Base-by-base conservation (phyloP, 164 flowering plant genomes). In the Brasenia schreberi region DNA sequence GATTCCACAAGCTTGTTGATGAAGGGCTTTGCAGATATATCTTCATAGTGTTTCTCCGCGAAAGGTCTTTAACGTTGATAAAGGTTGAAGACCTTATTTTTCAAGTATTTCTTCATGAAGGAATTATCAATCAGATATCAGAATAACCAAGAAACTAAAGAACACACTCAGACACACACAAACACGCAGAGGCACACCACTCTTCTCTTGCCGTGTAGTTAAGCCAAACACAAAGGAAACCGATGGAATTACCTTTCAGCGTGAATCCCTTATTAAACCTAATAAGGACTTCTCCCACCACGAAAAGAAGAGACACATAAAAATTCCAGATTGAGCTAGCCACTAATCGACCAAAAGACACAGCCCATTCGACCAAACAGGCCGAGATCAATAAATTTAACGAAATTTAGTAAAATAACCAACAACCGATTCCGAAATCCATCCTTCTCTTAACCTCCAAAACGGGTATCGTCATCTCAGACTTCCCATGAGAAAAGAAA, bases 31-130 rank as follows among this genome's bases (percentile, higher is more conserved):
- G 85, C 67, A 7, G 92, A 83, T 66, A 91, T 70, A 65, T 89
- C 96, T n/a, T 73, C 85, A 65, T 91, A 91, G 74, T 89, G 97
- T 74, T 74, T 89, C 88, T 91, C 90, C 52, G 97, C 96, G 78
- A 89, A 91, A 65, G 81, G 17, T 7, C 77, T 0, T 87, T 92
- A 58, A 91, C 96, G 59, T 67, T 82, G 1, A 82, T n/a, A 39
- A 91, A 70, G 83, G 87, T 89, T 82, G 89, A 72, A n/a, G n/a
- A n/a, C 18, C 91, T 93, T 90, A 63, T n/a, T n/a, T n/a, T n/a
- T n/a, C n/a, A n/a, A n/a, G n/a, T n/a, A 61, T 67, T 11, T n/a
- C 7, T 6, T 60, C 7, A 16, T 5, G 16, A n/a, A 60, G 23
- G n/a, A n/a, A n/a, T 7, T 7, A 60, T 17, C 62, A 60, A 17